Evolutionary conservation across 1,139 yeast genomes (phyloP), one percentile per base, ranked within the genome.

Genomic region (Zygosaccharomyces sapae): DNA sequence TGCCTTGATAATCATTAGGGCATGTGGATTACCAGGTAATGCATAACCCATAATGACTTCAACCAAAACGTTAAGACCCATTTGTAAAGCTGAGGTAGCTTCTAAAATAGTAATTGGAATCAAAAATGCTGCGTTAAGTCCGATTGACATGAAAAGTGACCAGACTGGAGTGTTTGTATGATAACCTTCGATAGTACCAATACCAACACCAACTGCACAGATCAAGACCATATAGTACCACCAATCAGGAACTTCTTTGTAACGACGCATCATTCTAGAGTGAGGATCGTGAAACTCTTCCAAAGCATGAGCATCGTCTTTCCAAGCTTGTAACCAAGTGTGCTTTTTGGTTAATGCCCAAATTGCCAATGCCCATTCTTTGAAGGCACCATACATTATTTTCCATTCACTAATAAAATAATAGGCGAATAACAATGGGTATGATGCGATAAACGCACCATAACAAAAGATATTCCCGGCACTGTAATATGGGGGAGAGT

Each of bases 11-110:
- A 77, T 73, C 74, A 76, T 80, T 53, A 80, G 66, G 1, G 86
- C 86, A 42, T 72, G 67, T 37, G 82, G 83, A 48, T 80, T 79
- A 43, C 84, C 84, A 25, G 84, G 86, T 33, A 81, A 54, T 2
- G 83, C 81, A 55, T 79, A 79, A 19, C 87, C 87, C 44, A 77
- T 70, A 50, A 81, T 74, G 55, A 81, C 68, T 61, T 81, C 85
- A 37, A 78, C 80, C 52, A 81, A 65, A 4, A 81, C 80, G 53
- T 80, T 79, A 50, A 80, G 70, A 31, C 81, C 81, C 51, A 80
- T 69, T 20, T 70, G 62, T 51, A 70, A 67, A 38, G 82, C 86
- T 18, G 82, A 77, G 29, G 76, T 71, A 4, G 83, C 72, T 55
- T 71, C 78, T 35, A 79, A 69, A 37, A 69, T 71, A 38, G 68